Base-by-base conservation (phyloP, 2,329 filamentous ascomycete species). In the Ramularia endophylla region DNA sequence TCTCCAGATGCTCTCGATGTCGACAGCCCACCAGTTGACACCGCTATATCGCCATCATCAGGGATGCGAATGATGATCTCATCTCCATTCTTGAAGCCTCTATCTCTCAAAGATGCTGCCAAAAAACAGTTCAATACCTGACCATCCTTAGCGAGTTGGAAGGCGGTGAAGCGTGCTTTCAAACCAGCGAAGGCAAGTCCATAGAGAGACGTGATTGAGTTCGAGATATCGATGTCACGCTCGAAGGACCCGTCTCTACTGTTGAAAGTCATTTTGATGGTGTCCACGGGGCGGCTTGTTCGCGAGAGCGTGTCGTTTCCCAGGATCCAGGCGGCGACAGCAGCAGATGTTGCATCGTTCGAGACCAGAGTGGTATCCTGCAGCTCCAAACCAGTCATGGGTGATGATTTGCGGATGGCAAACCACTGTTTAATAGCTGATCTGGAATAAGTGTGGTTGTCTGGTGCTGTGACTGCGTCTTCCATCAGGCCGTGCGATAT, bases 351-450 rank as follows among this genome's bases (percentile, higher is more conserved):
- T 4, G 29, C 32, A 11, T 47, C 35, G 27, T 65, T 52, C 3
- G 48, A 45, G 3, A 38, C 36, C 8, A 63, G 32, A 12, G 47
- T 41, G 4, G 48, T 54, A 31, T 53, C 47, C 3, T 37, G 13
- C 4, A 62, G 46, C 2, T 40, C 33, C 3, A 62, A 46, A 5
- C 61, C 59, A 2, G 60, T 63, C 31, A 57, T 50, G 4, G 63
- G 64, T 1, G 61, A 65, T 27, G 50, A 53, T 7, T 51, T 47
- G 15, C 56, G 52, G 11, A 56, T 55, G 8, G 51, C 36, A 31
- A 65, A 65, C 63, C 63, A 65, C 35, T 56, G 49, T 38, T 54
- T 40, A 11, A 66, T 63, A 20, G 60, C 57, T 13, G 52, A 43
- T n/a, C 58, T 52, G 31, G 63, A 60, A 36, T 64, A 67, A 1